Conservation (phyloP, 371 early-diverging fungal genomes). For the Rhizopus delemar region DNA sequence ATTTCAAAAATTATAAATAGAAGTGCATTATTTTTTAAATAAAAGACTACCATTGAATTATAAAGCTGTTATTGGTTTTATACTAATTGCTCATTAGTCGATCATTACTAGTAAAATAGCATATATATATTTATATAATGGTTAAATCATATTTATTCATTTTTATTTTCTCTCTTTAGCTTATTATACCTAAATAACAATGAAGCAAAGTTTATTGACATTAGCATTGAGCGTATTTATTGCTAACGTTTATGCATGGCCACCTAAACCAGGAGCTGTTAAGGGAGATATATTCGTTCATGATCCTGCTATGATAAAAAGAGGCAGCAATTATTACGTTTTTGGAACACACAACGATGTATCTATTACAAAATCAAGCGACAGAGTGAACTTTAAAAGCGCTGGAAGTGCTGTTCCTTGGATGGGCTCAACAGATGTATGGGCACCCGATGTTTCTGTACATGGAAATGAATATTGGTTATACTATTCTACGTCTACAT, state of each 20-base stretch:
- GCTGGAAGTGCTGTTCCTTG: background rate
- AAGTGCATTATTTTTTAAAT: no score
- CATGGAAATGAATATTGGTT: background rate
- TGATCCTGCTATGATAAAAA: background rate
- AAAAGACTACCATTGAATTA: no score
- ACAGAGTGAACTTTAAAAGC: background rate
- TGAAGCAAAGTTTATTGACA: no score
- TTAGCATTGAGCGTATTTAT: no score
- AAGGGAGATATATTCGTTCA: background rate
- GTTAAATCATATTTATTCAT: no score
- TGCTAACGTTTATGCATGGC: background rate
- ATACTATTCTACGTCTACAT: background rate
- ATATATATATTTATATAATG: no score
- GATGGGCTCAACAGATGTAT: background rate
- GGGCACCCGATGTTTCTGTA: background rate
- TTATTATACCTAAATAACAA: no score
- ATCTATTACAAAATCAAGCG: background rate
- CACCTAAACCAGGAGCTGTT: background rate
- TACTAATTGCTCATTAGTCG: no score
- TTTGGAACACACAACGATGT: conserved; percentile 1
- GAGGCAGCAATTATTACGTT: background rate
- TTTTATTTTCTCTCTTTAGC: no score
- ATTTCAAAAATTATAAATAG: no score
- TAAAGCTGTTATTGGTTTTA: no score
- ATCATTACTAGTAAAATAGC: no score